Evolutionary conservation across 257 asterid species (phyloP), one percentile per base, ranked within the genome.

Genomic region (Thymus quinquecostatus): DNA sequence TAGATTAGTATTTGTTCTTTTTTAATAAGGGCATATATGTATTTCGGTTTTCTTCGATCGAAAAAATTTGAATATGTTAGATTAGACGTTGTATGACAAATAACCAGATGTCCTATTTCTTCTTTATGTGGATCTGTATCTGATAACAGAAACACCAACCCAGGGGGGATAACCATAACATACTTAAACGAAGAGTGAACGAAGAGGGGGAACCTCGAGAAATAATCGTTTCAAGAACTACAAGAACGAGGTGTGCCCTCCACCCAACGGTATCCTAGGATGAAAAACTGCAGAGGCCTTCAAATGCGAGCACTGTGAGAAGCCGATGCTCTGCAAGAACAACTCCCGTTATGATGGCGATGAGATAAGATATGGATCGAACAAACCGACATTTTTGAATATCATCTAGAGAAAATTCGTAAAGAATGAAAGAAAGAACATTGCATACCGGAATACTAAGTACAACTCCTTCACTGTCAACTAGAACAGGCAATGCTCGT

Each of bases 401-500:
- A 4, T 38, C 41, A 38, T 38, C 41, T 2, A 38, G 0, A 38
- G 41, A 38, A 38, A 38, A 0, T 21, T 21, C 1, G 30, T 50
- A 0, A 49, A 51, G 9, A 13, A 6, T 13, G 6, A 3, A 5
- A 7, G 50, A 55, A 79, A 67, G 63, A n/a, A 6, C 73, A 59
- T 4, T 8, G 60, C 60, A 9, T 88, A 89, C 97, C 82, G 96
- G 97, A 75, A 91, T 79, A 83, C 92, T 85, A 38, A 94, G 84
- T 56, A 92, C 75, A 72, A 80, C 55, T 51, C 98, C 97, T 69
- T 82, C 68, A n/a, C 82, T 60, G 73, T 88, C 72, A 65, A 91
- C 95, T 29, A 91, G 61, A 60, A 89, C 95, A 51, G 97, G 99
- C 67, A 94, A 69, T 43, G 89, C 79, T 83, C 98, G 80, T 86